Conservation (phyloP, 2,329 filamentous ascomycete genomes). For the Cryoendolithus antarcticus region DNA sequence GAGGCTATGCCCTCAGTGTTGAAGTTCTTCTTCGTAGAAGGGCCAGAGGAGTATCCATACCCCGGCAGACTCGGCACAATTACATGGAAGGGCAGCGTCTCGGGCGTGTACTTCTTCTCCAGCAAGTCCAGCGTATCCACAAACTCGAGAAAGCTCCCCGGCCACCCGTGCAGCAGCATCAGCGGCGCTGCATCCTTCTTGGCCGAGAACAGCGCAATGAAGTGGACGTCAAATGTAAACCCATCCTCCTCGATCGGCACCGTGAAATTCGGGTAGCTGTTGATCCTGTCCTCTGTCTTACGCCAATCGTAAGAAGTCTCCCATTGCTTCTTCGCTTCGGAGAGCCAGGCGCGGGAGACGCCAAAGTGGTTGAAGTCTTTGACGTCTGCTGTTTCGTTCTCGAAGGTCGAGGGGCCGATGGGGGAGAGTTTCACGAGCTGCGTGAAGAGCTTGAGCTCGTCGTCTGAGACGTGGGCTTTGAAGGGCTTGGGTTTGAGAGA, state of each 20-base stretch:
- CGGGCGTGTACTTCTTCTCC: slow-evolving; percentile 35
- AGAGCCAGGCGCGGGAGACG: slow-evolving; percentile 36
- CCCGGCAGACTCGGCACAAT: slow-evolving; percentile 45
- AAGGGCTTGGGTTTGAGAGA: slow-evolving; percentile 29
- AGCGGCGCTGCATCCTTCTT: slow-evolving; percentile 40
- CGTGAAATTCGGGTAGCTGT: slow-evolving; percentile 40
- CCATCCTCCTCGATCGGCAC: slow-evolving; percentile 29
- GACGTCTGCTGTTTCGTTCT: slow-evolving; percentile 33
- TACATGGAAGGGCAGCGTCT: slow-evolving; percentile 43
- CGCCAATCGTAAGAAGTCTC: slow-evolving; percentile 37
- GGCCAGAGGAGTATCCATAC: slow-evolving; percentile 38
- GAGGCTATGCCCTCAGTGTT: slow-evolving; percentile 27
- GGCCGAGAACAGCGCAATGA: slow-evolving; percentile 41
- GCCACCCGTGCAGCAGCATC: slow-evolving; percentile 45
- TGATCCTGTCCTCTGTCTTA: slow-evolving; percentile 30
- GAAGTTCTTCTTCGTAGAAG: slow-evolving; percentile 36
- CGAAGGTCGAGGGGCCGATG: slow-evolving; percentile 37
- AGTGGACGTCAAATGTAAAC: slow-evolving; percentile 36
- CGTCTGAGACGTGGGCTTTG: slow-evolving; percentile 28
- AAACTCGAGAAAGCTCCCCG: slow-evolving; percentile 43
- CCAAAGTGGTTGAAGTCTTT: slow-evolving; percentile 27
- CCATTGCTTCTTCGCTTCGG: slow-evolving; percentile 28
- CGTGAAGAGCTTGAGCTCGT: slow-evolving; percentile 33
- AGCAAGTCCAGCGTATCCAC: slow-evolving; percentile 38
- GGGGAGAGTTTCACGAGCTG: slow-evolving; percentile 35